These are phyloP conservation scores for Apiotrichum gamsii DNA, from an alignment of 1,284 basidiomycete genomes.

Conservation along the genomic window DNA sequence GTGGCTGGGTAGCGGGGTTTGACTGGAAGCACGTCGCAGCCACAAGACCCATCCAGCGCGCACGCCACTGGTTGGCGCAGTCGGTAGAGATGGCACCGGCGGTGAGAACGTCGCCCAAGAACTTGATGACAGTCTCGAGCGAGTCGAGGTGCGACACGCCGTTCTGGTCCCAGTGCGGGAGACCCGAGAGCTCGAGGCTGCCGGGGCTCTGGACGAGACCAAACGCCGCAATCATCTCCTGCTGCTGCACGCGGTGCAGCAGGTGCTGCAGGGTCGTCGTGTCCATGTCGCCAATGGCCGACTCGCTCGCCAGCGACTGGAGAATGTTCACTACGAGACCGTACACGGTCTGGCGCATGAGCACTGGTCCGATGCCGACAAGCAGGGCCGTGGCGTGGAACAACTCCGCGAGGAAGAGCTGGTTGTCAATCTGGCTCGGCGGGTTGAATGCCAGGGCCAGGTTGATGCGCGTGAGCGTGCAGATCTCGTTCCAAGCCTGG, in stretches of 20 bases:
- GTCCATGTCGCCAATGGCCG: slow-evolving; percentile 35
- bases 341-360: slow-evolving; percentile 72
- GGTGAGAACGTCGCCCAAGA: slow-evolving; percentile 62
- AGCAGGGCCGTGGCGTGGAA: slow-evolving; percentile 69
- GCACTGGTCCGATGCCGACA: slow-evolving; percentile 63
- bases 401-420: slow-evolving; percentile 74
- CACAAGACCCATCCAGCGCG: slow-evolving; percentile 88
- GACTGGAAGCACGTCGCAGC: slow-evolving; percentile 88
- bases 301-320: slow-evolving; percentile 55
- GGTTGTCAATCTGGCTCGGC: slow-evolving; percentile 58
- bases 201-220: slow-evolving; percentile 53
- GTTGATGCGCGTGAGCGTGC: slow-evolving; percentile 65
- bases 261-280: slow-evolving; percentile 46
- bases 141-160: slow-evolving; percentile 61
- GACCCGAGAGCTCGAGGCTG: slow-evolving; percentile 17
- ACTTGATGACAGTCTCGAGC: slow-evolving; percentile 61
- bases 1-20: slow-evolving; percentile 79
- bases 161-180: slow-evolving; percentile 45
- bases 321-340: slow-evolving; percentile 73
- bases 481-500: slow-evolving; percentile 74
- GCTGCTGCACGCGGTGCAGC: slow-evolving; percentile 57
- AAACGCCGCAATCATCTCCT: slow-evolving; percentile 62
- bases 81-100: slow-evolving; percentile 59
- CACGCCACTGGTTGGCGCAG: slow-evolving; percentile 82
- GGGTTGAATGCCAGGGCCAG: slow-evolving; percentile 65